Evolutionary conservation across 768 basidiomycete genomes (phyloP).

Genomic region (Hebeloma cylindrosporum): DNA sequence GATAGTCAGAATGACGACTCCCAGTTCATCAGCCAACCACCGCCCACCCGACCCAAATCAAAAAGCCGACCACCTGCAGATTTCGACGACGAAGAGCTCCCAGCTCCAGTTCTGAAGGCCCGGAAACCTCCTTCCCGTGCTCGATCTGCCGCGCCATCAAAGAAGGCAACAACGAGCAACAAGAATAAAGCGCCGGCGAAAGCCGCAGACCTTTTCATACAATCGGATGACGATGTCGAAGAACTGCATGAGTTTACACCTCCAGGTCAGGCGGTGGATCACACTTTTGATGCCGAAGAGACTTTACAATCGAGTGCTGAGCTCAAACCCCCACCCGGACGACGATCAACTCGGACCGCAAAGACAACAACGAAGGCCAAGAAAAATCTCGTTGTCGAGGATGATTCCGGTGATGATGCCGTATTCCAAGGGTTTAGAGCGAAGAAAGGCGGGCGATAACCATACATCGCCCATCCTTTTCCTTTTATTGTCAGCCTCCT

Average conservation of each 20-base stretch:
- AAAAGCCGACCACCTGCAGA: conserved; percentile 3
- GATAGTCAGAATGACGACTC: conserved; percentile 19
- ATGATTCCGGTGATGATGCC: conserved; percentile 71
- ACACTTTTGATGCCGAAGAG: conserved; percentile 26
- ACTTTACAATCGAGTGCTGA: conserved; percentile 29
- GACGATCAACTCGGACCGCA: conserved; percentile 22
- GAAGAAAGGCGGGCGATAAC: conserved; percentile 24
- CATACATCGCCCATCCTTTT: background rate
- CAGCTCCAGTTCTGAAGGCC: conserved; percentile 17
- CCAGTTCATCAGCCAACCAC: conserved; percentile 14
- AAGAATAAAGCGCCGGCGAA: conserved; percentile 31
- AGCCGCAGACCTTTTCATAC: conserved; percentile 49
- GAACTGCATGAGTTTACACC: conserved; percentile 21
- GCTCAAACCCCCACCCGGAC: conserved; percentile 16
- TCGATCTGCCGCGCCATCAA: conserved; percentile 24
- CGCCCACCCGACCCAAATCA: conserved; percentile 14
- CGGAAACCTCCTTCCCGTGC: conserved; percentile 31
- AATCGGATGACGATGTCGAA: conserved; percentile 45
- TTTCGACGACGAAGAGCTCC: conserved; percentile 36
- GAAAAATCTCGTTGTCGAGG: conserved; percentile 48
- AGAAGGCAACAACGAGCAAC: conserved; percentile 19
- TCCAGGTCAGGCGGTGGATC: background rate
- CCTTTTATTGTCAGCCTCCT: background rate
- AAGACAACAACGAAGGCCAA: conserved; percentile 22
- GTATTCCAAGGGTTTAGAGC: conserved; percentile 65